phyloP scores from a whole-genome alignment of 495 filamentous ascomycete genomes.

The Lasiosphaeria miniovina region DNA sequence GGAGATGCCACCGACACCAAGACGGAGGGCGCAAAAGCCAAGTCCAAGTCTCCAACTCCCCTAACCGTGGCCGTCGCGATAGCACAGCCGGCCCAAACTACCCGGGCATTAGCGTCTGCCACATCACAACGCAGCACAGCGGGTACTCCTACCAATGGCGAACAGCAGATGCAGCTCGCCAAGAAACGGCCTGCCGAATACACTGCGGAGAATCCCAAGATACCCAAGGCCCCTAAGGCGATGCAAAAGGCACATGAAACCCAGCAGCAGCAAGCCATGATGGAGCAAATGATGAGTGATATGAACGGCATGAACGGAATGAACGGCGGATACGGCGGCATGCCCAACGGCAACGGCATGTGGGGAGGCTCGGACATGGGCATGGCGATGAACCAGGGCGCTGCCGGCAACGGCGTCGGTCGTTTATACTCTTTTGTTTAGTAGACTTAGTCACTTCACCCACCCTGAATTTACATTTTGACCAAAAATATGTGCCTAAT shows the following conservation, averaged over 20 bases:
- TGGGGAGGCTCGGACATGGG: no score
- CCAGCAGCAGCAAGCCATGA: slow-evolving; percentile 31
- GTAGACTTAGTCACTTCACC: no score
- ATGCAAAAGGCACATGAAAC: slow-evolving; percentile 47
- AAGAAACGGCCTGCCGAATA: slow-evolving; percentile 86
- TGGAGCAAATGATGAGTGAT: slow-evolving; percentile 37
- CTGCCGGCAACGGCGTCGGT: no score
- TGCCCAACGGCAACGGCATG: no score
- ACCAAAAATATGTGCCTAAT: no score
- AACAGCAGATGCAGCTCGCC: slow-evolving; percentile 37
- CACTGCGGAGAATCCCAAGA: slow-evolving; percentile 60
- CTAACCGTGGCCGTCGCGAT: slow-evolving; percentile 17
- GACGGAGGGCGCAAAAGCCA: slow-evolving; percentile 23
- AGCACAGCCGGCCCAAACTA: slow-evolving; percentile 9
- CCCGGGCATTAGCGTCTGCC: slow-evolving; percentile 4
- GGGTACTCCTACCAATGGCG: slow-evolving; percentile 32
- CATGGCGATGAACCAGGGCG: no score
- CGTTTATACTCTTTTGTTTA: no score
- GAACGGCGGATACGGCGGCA: no score
- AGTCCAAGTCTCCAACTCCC: slow-evolving; percentile 39
- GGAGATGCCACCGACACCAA: slow-evolving; percentile 19
- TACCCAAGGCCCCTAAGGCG: slow-evolving; percentile 57
- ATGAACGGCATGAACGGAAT: slow-evolving; percentile 19
- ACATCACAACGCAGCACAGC: slow-evolving; percentile 20
- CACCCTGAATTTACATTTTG: no score